Evolutionary conservation across 805 yeast species (phyloP).

Genomic region (Martiniozyma abietophila): DNA sequence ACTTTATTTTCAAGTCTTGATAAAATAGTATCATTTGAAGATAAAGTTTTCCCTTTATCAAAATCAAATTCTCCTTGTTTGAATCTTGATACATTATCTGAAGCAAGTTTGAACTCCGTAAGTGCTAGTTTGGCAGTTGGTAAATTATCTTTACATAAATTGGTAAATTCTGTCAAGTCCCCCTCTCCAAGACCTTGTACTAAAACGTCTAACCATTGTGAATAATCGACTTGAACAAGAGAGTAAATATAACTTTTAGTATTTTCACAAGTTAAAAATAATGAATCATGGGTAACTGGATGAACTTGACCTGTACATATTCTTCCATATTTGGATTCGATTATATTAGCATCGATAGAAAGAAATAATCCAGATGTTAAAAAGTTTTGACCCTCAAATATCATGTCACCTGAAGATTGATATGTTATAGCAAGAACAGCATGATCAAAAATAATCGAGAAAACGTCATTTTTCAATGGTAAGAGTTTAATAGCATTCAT

Average conservation of each 20-base stretch:
- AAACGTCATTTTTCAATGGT: slow-evolving; percentile 19
- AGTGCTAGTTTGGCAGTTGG: slow-evolving; percentile 18
- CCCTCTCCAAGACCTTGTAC: slow-evolving; percentile 12
- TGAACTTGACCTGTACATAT: slow-evolving; percentile 13
- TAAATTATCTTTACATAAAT: slow-evolving; percentile 11
- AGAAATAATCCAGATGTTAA: slow-evolving; percentile 7
- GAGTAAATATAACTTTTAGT: slow-evolving; percentile 7
- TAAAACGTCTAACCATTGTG: slow-evolving; percentile 20
- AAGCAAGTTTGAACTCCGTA: slow-evolving; percentile 13
- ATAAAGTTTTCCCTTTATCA: not conserved
- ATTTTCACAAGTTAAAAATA: slow-evolving; percentile 16
- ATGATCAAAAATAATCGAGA: slow-evolving; percentile 16
- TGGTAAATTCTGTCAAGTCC: slow-evolving; percentile 13
- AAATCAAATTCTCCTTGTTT: not conserved
- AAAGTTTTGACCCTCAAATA: slow-evolving; percentile 15
- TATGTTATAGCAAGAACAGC: slow-evolving; percentile 18
- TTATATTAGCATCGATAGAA: slow-evolving; percentile 11
- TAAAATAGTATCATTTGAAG: slow-evolving; percentile 7
- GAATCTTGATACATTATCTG: not conserved
- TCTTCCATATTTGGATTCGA: slow-evolving; percentile 5
- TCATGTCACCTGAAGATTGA: slow-evolving; percentile 18
- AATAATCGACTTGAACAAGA: slow-evolving; percentile 22
- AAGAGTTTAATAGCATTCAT: slow-evolving; percentile 29
- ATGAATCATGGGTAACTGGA: slow-evolving; percentile 16
- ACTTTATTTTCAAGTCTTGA: slow-evolving; percentile 15